Evolutionary conservation across 805 yeast genomes (phyloP), one percentile per base, ranked within the genome.

Genomic region (Cephaloascus fragrans): DNA sequence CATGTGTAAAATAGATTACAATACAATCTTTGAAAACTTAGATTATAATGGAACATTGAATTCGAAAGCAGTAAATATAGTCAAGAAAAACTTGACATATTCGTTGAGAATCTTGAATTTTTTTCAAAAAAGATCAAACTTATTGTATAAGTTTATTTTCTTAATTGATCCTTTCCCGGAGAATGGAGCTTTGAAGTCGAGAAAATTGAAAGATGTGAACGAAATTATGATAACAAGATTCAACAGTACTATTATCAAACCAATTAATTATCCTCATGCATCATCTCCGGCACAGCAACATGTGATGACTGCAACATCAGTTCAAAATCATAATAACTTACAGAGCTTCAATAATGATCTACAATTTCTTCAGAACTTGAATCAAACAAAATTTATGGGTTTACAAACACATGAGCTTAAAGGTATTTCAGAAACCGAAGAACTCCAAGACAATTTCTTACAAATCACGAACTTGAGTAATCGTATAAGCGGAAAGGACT

Each of bases 161-260:
- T 37, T 47, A 12, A 16, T 41, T 18, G 43, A 45, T 14, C 46
- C 47, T 29, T 49, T 49, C 36, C 33, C 51, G 10, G 46, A 44
- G 1, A 17, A 41, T 4, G 23, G 38, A 8, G 28, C 45, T 8
- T 26, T 18, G 36, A 36, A 5, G 44, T 45, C 5, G 32, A 40
- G 14, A 17, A 38, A 12, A 29, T 47, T n/a, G 20, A 37, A 16
- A 9, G 31, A 19, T 17, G 28, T 54, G 18, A 53, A 53, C 36
- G 61, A 56, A 38, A 39, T 55, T 4, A 45, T 48, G 47, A 44
- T 56, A n/a, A 38, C 44, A n/a, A 38, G 36, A 15, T 53, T 56
- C 39, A 45, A 39, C 10, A 18, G 19, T 3, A 44, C 47, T 3
- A 28, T 26, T 4, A 37, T 56, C 19, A 32, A 37, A 10, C 41